Base-by-base conservation (phyloP, 805 yeast genomes). In the Myxozyma neglecta region DNA sequence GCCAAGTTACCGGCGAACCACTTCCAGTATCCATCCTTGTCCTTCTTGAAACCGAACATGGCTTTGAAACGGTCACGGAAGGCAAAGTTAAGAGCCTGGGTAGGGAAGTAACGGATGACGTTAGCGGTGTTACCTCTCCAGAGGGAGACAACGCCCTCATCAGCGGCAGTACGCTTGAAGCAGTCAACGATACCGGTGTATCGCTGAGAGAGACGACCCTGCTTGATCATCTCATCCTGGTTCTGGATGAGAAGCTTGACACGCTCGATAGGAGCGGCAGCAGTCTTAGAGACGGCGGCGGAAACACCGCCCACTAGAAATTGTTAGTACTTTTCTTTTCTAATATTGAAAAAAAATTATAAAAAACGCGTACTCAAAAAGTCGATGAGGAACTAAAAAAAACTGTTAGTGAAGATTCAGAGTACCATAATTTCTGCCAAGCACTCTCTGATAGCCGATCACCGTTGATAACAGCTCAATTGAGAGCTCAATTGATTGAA, bases 121-220 rank as follows among this genome's bases (percentile, higher is more conserved):
- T 91, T 91, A 75, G 97, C 97, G 70, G 97, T 92, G 92, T 91
- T 91, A 86, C 97, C 97, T 88, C 97, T 88, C 97, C 97, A 91
- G 93, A 91, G 90, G 69, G 97, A 81, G 71, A 81, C 83, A 69
- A 89, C 75, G 86, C 97, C 97, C 84, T 91, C 97, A 72, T 88
- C 90, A 72, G 89, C 88, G 70, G 92, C 88, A 72, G 97, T 92
- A 85, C 97, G 89, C 75, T 77, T 85, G 96, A 92, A 91, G 83
- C 97, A 90, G 77, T 91, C 97, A 68, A 73, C 81, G 70, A 91
- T 92, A 89, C 97, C 97, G 71, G 81, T 85, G 87, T 92, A 91
- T 78, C 83, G 86, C 75, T 77, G 83, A 71, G 90, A 83, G 75
- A 91, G 84, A 84, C 97, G 90, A 77, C 97, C 97, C 83, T 90